Evolutionary conservation across 2,329 filamentous ascomycete species (phyloP).

Genomic region (Neofusicoccum umdonicola): DNA sequence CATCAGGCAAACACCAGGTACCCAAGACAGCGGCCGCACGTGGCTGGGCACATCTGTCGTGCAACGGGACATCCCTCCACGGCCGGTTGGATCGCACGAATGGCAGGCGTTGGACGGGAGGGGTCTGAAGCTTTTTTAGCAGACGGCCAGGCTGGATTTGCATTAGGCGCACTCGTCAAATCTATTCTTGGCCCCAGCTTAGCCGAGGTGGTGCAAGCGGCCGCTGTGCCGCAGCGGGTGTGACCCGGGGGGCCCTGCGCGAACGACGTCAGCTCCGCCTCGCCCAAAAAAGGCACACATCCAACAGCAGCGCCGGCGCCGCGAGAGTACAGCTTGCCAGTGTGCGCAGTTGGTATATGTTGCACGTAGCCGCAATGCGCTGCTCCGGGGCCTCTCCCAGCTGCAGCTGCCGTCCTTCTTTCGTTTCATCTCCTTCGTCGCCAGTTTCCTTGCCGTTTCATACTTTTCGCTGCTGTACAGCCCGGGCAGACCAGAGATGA

Average conservation of each 20-base stretch:
- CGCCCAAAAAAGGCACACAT: conserved; percentile 24
- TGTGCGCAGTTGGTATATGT: conserved; percentile 26
- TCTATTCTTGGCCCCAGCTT: conserved; percentile 8
- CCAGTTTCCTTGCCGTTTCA: conserved; percentile 23
- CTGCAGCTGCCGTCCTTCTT: conserved; percentile 25
- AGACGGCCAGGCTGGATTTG: not conserved
- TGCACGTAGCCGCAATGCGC: conserved; percentile 25
- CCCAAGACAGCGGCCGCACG: not conserved
- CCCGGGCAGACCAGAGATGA: conserved; percentile 26
- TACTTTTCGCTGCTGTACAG: conserved; percentile 27
- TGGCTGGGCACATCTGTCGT: not conserved
- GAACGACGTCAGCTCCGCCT: conserved; percentile 22
- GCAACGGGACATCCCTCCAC: not conserved
- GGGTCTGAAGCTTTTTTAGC: not conserved
- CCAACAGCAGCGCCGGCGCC: conserved; percentile 23
- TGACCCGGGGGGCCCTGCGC: conserved; percentile 15
- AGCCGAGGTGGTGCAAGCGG: conserved; percentile 18
- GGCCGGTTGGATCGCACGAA: not conserved
- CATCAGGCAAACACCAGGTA: conserved; percentile 6
- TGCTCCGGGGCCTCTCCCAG: conserved; percentile 16
- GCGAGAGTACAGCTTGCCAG: conserved; percentile 20
- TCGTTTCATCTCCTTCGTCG: conserved; percentile 22
- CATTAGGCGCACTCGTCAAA: not conserved
- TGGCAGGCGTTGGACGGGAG: not conserved
- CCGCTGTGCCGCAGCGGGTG: conserved; percentile 18